These are phyloP conservation scores for Calycina herbarum DNA, from an alignment of 2,329 filamentous ascomycete genomes.

Conservation along the genomic window DNA sequence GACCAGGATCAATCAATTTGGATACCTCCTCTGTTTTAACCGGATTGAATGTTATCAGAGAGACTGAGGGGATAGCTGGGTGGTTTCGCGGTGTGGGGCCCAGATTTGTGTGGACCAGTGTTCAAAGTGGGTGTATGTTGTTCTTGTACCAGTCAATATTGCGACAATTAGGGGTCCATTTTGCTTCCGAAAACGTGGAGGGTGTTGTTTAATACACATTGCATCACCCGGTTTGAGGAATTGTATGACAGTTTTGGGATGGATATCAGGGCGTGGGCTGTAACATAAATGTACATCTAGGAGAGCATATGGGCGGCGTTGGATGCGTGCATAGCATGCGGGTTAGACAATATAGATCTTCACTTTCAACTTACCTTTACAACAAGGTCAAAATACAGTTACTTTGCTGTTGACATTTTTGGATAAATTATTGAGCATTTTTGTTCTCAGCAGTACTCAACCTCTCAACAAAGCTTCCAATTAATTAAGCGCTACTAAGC, in stretches of 20 bases:
- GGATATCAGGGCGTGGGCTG: constrained; percentile 15
- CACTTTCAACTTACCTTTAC: constrained; percentile 23
- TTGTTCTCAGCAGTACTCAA: too few relatives aligned
- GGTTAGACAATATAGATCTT: constrained; percentile 36
- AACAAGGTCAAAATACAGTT: too few relatives aligned
- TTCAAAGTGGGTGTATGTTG: constrained; percentile 95
- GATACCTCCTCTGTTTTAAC: constrained; percentile 88
- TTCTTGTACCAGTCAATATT: constrained; percentile 90
- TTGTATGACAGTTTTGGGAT: constrained; percentile 8
- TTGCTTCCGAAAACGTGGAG: constrained; percentile 24
- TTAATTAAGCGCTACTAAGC: too few relatives aligned
- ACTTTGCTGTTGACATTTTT: too few relatives aligned
- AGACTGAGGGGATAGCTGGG: constrained; percentile 80
- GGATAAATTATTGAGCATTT: too few relatives aligned
- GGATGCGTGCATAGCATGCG: constrained; percentile 24
- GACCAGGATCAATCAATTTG: constrained; percentile 75
- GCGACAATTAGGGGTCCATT: constrained; percentile 65
- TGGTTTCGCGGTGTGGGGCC: constrained; percentile 96
- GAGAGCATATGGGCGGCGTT: constrained; percentile 37
- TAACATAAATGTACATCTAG: constrained; percentile 30
- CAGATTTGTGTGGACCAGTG: constrained; percentile 92
- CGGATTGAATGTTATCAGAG: constrained; percentile 84
- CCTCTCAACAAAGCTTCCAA: too few relatives aligned
- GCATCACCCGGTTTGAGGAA: not conserved
- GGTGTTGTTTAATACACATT: constrained; percentile 27